These are phyloP conservation scores for Pouteria glomerata DNA, from an alignment of 148 eudicot genomes.

Conservation along the genomic window DNA sequence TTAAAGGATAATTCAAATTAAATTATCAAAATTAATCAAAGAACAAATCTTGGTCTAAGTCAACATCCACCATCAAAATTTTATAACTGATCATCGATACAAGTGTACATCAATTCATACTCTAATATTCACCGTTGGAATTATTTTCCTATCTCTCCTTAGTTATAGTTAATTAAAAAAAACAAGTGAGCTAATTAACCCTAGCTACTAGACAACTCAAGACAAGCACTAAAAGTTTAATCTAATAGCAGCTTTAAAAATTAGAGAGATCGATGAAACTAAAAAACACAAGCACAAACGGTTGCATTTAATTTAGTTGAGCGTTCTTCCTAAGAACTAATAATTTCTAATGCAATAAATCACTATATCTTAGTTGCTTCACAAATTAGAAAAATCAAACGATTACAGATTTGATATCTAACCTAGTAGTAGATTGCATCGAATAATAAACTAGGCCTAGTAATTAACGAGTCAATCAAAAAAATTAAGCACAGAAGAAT, in stretches of 20 bases:
- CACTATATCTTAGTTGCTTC: not conserved
- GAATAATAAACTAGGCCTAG: not conserved
- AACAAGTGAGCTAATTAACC: not conserved
- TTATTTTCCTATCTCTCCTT: not conserved
- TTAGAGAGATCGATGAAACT: not conserved
- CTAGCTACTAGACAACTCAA: not conserved
- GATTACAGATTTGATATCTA: not conserved
- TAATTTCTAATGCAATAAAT: not conserved
- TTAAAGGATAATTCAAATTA: not conserved
- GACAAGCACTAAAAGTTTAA: not conserved
- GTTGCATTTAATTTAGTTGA: not conserved
- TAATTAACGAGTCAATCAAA: too few relatives aligned
- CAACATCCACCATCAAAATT: not conserved
- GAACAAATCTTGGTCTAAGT: not conserved
- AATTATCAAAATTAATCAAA: not conserved
- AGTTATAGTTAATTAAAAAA: not conserved
- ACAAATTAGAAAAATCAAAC: not conserved
- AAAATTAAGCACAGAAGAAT: too few relatives aligned
- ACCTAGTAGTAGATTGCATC: not conserved
- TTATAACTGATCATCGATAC: not conserved
- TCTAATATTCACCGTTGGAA: not conserved
- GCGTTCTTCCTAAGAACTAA: not conserved
- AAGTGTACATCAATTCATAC: not conserved
- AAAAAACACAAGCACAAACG: not conserved
- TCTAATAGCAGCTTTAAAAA: not conserved